phyloP scores from a whole-genome alignment of 768 basidiomycete species.

The Nidularia pulvinata region DNA sequence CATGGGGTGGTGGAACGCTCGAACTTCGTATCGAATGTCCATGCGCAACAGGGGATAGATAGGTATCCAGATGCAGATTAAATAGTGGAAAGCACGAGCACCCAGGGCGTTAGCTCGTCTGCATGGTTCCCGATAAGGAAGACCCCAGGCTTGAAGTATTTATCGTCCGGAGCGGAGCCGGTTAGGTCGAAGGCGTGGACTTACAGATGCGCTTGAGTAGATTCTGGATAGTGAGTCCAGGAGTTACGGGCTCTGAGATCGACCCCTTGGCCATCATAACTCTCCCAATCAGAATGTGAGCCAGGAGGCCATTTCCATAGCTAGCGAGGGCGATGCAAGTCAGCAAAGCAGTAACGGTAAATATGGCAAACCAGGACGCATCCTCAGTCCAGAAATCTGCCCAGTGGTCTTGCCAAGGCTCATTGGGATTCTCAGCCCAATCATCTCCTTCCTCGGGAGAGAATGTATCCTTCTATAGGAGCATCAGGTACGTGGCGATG shows the following conservation, averaged over 20 bases:
- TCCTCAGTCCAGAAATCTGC: conserved; percentile 92
- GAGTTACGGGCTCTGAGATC: conserved; percentile 86
- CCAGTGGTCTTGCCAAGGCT: conserved; percentile 75
- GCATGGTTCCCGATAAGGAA: conserved; percentile 65
- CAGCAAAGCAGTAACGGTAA: background rate
- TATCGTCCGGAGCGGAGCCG: background rate
- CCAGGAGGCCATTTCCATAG: conserved; percentile 91
- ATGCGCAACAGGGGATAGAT: conserved; percentile 91
- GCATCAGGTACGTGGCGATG: conserved; percentile 91
- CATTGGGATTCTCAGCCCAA: conserved; percentile 10
- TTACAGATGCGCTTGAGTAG: conserved; percentile 59
- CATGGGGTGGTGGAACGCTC: conserved; percentile 41
- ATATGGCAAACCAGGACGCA: conserved; percentile 25
- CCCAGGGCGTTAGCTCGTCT: conserved; percentile 96
- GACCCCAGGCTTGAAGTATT: no score
- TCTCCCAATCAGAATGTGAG: conserved; percentile 86
- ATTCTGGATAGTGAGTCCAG: conserved; percentile 75
- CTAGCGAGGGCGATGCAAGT: conserved; percentile 28
- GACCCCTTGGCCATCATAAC: conserved; percentile 82
- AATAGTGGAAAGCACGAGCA: conserved; percentile 77
- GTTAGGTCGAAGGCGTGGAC: conserved; percentile 76
- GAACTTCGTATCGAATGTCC: conserved; percentile 72
- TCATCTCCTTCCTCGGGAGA: conserved; percentile 5
- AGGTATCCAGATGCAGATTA: conserved; percentile 65
- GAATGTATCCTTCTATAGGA: conserved; percentile 86